These are phyloP conservation scores for Cyclotella choctawhatcheeana DNA, from an alignment of 108 stramenopile species.

Conservation along the genomic window DNA sequence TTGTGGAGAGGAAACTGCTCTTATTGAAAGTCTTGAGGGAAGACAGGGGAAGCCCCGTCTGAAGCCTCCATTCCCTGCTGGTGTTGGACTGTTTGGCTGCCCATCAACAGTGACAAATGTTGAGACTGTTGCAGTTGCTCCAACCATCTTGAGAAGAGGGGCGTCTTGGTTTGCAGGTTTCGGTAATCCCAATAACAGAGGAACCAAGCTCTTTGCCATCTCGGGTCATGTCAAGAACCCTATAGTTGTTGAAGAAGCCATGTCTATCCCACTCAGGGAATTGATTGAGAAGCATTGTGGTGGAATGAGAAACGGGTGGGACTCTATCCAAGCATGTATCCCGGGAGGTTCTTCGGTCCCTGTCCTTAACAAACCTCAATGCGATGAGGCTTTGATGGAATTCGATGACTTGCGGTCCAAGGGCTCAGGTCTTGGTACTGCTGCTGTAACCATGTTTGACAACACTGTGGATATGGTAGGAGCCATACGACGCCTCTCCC, in stretches of 20 bases:
- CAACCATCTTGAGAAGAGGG: slow-evolving; percentile 98
- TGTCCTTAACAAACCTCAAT: slow-evolving; percentile 94
- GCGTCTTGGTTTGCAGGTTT: slow-evolving; percentile 97
- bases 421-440: slow-evolving; percentile 97
- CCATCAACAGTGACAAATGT: slow-evolving; percentile 99
- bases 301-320: slow-evolving; percentile 99
- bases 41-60: slow-evolving; percentile 96
- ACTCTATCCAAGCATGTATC: slow-evolving; percentile 98
- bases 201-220: slow-evolving; percentile 99
- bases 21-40: slow-evolving; percentile 98
- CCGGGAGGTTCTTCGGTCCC: slow-evolving; percentile 99
- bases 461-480: slow-evolving; percentile 99
- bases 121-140: slow-evolving; percentile 98
- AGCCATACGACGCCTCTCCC: slow-evolving; percentile 98
- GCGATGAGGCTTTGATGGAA: slow-evolving; percentile 99
- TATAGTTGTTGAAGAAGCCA: slow-evolving; percentile 98
- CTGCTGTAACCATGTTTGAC: slow-evolving; percentile 99
- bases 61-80: slow-evolving; percentile 99
- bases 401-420: slow-evolving; percentile 97
- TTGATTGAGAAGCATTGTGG: slow-evolving; percentile 99
- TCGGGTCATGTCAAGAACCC: slow-evolving; percentile 99
- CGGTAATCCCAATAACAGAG: slow-evolving; percentile 96
- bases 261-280: slow-evolving; percentile 98
- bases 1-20: slow-evolving; percentile 99
- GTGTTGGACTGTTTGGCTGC: slow-evolving; percentile 98